Evolutionary conservation across 768 basidiomycete species (phyloP).

Genomic region (Gymnopilus dilepis): DNA sequence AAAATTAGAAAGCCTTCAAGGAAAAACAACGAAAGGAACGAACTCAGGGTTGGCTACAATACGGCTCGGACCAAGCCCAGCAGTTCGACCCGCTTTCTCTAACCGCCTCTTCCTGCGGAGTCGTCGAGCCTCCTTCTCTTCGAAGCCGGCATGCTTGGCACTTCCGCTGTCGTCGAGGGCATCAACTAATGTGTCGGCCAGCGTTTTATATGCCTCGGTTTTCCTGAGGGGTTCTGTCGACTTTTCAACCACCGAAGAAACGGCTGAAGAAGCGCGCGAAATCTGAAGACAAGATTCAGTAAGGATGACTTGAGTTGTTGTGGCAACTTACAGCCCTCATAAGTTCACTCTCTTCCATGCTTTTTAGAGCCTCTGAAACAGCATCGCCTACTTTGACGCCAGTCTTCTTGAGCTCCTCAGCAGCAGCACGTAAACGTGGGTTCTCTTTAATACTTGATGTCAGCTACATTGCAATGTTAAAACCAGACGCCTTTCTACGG

Average conservation of each 20-base stretch:
- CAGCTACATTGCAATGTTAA: constrained; percentile 52
- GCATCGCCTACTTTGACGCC: constrained; percentile 95
- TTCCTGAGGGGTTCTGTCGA: constrained; percentile 98
- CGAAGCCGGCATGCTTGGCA: constrained; percentile 94
- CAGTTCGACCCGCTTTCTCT: constrained; percentile 80
- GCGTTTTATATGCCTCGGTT: constrained; percentile 90
- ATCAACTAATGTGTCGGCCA: constrained; percentile 89
- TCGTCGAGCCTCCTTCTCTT: constrained; percentile 91
- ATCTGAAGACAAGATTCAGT: constrained; percentile 53
- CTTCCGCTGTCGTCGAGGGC: constrained; percentile 93
- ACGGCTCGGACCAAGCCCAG: constrained; percentile 59
- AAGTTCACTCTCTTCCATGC: constrained; percentile 94
- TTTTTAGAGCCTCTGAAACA: constrained; percentile 87
- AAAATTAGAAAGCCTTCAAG: too few relatives aligned
- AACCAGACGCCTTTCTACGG: background rate
- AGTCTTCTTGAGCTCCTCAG: constrained; percentile 87
- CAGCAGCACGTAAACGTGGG: constrained; percentile 87
- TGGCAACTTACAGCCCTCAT: constrained; percentile 75
- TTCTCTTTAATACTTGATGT: constrained; percentile 97
- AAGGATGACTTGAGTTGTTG: background rate
- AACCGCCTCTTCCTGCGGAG: constrained; percentile 79
- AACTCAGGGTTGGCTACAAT: constrained; percentile 83
- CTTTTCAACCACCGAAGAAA: constrained; percentile 83
- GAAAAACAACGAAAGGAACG: constrained; percentile 34
- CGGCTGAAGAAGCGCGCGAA: constrained; percentile 81